Evolutionary conservation across 768 basidiomycete genomes (phyloP), one percentile per base, ranked within the genome.

Genomic region (Tylopilus sp.): DNA sequence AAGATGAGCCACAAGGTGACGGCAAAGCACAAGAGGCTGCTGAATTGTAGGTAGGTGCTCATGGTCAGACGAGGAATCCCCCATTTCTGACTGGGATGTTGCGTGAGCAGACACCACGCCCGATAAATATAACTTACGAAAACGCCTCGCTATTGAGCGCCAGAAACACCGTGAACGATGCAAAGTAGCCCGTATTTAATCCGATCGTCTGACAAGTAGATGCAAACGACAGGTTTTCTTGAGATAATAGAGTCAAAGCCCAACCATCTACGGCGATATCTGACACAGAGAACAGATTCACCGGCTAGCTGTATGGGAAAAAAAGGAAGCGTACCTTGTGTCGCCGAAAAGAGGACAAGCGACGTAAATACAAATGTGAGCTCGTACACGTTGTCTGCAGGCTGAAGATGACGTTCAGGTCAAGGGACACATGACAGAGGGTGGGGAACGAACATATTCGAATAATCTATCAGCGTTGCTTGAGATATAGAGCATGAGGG

Each of bases 121-220:
- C 20, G 40, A 31, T 30, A 41, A 42, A 9, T 30, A 42, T 33
- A 4, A 72, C 82, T 41, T 61, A 91, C 88, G 84, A 81, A 64
- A 99, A 99, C 22, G 88, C 85, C 61, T 92, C 86, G 57, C 91
- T 94, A 66, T 98, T 99, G 66, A 99, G 83, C 0, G 97, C 97
- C 38, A 99, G 79, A 66, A 98, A 98, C 6, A 98, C 93, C 8
- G 97, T 99, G 66, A 97, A 98, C 2, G 92, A 94, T 26, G 94
- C 80, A 63, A 98, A 95, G 69, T 86, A 98, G 6, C 97, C 97
- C 1, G 91, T 89, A 60, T 95, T 98, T 22, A 99, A 77, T 12
- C 97, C 97, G 53, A 98, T 91, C 1, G 97, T 98, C 69, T 99
- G 97, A 51, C 95, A 98, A 7, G 95, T 98, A 17, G 94, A 97